phyloP scores from a whole-genome alignment of 2,329 filamentous ascomycete genomes.

The Cladobotryum protrusum region DNA sequence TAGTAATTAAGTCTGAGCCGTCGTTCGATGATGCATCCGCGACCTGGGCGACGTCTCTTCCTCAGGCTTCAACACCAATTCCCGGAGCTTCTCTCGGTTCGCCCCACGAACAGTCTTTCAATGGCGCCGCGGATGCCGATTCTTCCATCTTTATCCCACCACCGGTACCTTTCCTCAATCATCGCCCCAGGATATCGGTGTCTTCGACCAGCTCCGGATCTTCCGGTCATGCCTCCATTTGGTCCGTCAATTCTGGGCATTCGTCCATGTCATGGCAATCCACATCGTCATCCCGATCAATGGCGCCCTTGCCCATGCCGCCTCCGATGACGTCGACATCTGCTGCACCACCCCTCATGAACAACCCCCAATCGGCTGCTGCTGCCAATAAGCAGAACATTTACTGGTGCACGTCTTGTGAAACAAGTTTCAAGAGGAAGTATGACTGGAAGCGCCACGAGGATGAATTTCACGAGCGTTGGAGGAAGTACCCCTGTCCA shows the following conservation, averaged over 20 bases:
- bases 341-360: slow-evolving; percentile 26
- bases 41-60: slow-evolving; percentile 8
- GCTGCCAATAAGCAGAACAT: slow-evolving; percentile 37
- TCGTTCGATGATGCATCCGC: slow-evolving; percentile 10
- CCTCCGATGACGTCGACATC: slow-evolving; percentile 22
- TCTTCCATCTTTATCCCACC: slow-evolving; percentile 29
- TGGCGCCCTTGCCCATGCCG: slow-evolving; percentile 32
- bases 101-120: background rate
- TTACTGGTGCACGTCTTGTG: slow-evolving; percentile 53
- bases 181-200: slow-evolving; percentile 40
- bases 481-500: slow-evolving; percentile 61
- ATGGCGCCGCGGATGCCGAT: slow-evolving; percentile 9
- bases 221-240: slow-evolving; percentile 42
- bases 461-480: slow-evolving; percentile 63
- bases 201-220: slow-evolving; percentile 46
- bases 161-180: slow-evolving; percentile 31
- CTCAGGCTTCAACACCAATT: slow-evolving; percentile 1
- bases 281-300: slow-evolving; percentile 28
- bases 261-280: slow-evolving; percentile 37
- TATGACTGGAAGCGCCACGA: slow-evolving; percentile 66
- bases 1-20: slow-evolving; percentile 11
- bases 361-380: slow-evolving; percentile 24
- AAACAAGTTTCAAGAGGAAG: slow-evolving; percentile 61
- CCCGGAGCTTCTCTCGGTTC: background rate
- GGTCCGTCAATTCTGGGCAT: slow-evolving; percentile 36